These are phyloP conservation scores for Cyanophora paradoxa DNA, from an alignment of 78 protist species.

Conservation along the genomic window DNA sequence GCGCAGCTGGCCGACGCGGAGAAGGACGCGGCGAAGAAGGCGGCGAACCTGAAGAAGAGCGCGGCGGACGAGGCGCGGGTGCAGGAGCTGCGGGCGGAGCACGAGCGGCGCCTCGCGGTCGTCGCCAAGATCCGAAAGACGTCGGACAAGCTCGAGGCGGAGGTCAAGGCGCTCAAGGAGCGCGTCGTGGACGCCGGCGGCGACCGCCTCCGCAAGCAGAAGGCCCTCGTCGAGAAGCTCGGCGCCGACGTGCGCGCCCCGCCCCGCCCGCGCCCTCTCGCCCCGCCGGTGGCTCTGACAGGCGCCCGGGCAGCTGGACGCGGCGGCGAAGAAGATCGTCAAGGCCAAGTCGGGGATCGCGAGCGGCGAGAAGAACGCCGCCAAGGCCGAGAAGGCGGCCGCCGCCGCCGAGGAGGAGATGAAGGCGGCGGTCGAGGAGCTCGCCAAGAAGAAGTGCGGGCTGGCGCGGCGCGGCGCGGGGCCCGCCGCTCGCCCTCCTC, in stretches of 20 bases:
- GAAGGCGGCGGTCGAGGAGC: background rate
- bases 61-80: background rate
- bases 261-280: background rate
- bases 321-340: background rate
- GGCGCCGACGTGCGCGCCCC: too few relatives aligned
- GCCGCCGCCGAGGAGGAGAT: conserved; percentile 1
- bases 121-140: background rate
- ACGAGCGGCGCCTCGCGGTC: background rate
- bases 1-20: conserved; percentile 10
- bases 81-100: background rate
- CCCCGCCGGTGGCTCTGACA: too few relatives aligned
- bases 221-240: background rate
- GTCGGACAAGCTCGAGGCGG: conserved; percentile 18
- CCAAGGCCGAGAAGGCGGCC: conserved; percentile 1
- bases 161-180: background rate
- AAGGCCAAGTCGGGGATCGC: background rate
- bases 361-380: background rate
- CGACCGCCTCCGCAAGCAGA: conserved; percentile 10
- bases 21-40: conserved; percentile 21
- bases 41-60: background rate
- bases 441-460: too few relatives aligned
- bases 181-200: conserved; percentile 14
- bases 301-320: conserved; percentile 1
- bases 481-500: too few relatives aligned
- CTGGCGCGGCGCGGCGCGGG: too few relatives aligned